Base-by-base conservation (phyloP, 148 eudicot genomes). In the Chenopodium quinoa region DNA sequence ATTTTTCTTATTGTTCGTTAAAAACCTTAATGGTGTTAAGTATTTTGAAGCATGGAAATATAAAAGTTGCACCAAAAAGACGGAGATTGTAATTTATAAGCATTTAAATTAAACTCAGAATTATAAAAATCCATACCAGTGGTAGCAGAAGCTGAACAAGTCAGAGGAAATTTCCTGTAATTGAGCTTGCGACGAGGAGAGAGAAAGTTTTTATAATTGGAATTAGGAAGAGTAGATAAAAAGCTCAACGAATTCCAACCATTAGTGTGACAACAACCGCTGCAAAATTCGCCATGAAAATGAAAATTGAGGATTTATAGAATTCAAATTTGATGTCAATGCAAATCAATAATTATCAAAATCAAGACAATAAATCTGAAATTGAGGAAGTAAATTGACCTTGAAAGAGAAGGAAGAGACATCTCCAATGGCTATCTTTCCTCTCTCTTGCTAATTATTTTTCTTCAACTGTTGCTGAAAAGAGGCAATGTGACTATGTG, bases 231-330 rank as follows among this genome's bases (percentile, higher is more conserved):
- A 80, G 65, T 67, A 0, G 72, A 34, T 66, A 88, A 82, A 48
- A 89, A 90, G 85, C 85, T 87, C 44, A 92, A 90, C 6, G 89
- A 87, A 69, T 87, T 89, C 95, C 89, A 91, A 47, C 89, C 85
- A 25, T 90, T 70, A 86, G 76, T 71, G 86, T 86, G 83, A 78
- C 22, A 56, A 56, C 87, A 85, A 75, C 79, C 85, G 82, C 89
- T 88, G 88, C 86, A 11, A 6, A 19, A 62, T 67, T 81, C 54
- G 17, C 11, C 58, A 27, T 27, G 11, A 40, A 81, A 56, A 40
- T 9, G 11, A 40, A 81, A 56, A 40, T 9, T 50, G 54, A 50
- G 54, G 54, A 13, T 62, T 62, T n/a, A 62, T 12, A 20, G 3
- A 20, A 62, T 62, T 20, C 0, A 77, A 16, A 69, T 67, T 1